Evolutionary conservation across 345 rosid species (phyloP).

Genomic region (Geranium rotundifolium): DNA sequence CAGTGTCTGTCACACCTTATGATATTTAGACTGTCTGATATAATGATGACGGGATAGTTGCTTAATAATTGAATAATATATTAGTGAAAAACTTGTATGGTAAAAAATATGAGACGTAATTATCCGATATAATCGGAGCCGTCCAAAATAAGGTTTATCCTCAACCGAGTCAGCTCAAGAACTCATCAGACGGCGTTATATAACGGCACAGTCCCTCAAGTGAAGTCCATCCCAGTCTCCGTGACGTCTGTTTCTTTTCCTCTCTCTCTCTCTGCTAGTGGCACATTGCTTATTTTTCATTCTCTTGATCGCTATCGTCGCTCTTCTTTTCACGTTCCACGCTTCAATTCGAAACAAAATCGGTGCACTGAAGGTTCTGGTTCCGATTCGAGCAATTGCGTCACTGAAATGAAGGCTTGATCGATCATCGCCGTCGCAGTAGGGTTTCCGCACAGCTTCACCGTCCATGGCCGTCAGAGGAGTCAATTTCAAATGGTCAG

Average conservation of each 20-base stretch:
- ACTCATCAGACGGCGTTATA: too few species aligned
- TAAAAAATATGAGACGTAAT: too few species aligned
- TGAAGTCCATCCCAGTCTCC: not conserved
- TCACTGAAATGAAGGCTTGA: not conserved
- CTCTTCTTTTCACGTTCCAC: not conserved
- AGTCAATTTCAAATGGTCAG: conserved; percentile 92
- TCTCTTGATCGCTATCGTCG: conserved; percentile 37
- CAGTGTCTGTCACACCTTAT: too few species aligned
- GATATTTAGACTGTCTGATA: too few species aligned
- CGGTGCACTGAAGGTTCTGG: not conserved
- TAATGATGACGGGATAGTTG: too few species aligned
- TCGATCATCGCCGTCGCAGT: not conserved
- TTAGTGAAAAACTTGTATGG: too few species aligned
- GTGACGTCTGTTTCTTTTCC: not conserved
- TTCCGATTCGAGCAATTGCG: not conserved
- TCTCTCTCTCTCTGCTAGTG: not conserved
- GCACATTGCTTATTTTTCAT: not conserved
- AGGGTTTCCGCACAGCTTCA: not conserved
- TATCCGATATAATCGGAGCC: too few species aligned
- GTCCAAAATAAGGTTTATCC: too few species aligned
- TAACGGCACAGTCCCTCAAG: too few species aligned
- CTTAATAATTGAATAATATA: too few species aligned
- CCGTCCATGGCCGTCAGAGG: conserved; percentile 72
- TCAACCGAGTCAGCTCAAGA: too few species aligned
- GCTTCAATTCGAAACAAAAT: not conserved